Conservation (phyloP, 2,329 filamentous ascomycete genomes). For the Botryosphaeria agaves region DNA sequence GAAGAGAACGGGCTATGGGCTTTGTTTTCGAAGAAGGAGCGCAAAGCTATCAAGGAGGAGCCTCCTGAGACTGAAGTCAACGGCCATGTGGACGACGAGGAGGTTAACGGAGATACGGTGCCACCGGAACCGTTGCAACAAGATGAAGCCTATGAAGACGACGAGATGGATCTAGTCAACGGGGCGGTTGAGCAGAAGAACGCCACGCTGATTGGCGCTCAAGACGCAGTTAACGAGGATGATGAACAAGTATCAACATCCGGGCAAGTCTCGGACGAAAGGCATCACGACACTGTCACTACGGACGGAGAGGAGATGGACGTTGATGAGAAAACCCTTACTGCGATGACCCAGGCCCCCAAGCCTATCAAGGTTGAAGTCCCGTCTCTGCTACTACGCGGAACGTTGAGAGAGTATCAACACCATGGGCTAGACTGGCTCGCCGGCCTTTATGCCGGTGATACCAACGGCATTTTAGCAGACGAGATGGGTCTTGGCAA, state of each 20-base stretch:
- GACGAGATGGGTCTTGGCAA: constrained; percentile 99
- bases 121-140: neutral
- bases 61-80: too few species aligned
- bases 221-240: neutral
- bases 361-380: constrained; percentile 43
- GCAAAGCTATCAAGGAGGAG: constrained; percentile 4
- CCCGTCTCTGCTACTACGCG: constrained; percentile 61
- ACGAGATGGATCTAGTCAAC: constrained; percentile 3
- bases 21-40: constrained; percentile 28
- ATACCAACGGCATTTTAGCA: constrained; percentile 88
- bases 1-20: constrained; percentile 26
- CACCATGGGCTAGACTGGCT: constrained; percentile 97
- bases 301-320: too few species aligned
- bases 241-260: too few species aligned
- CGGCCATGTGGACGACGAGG: too few species aligned
- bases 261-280: too few species aligned
- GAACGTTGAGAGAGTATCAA: constrained; percentile 86
- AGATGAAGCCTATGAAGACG: constrained; percentile 2
- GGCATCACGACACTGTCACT: too few species aligned
- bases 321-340: too few species aligned
- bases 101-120: neutral
- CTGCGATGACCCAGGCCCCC: neutral
- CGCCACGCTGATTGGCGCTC: neutral
- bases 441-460: constrained; percentile 76
- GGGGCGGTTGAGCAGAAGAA: too few species aligned